Conservation (phyloP, 1,284 basidiomycete genomes). For the Erythrobasidium hasegawianum region DNA sequence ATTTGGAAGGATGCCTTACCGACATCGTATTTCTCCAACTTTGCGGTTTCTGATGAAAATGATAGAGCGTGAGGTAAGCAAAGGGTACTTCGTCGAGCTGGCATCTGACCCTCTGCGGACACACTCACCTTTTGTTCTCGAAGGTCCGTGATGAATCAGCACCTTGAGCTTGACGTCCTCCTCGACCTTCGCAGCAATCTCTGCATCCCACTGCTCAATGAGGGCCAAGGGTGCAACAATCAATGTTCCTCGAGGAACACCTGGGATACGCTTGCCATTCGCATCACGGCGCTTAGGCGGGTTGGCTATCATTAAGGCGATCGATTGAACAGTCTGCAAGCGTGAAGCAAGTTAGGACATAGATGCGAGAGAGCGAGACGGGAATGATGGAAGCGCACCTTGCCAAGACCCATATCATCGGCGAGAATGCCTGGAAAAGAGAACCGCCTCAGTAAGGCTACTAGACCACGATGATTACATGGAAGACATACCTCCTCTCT, state of each 20-base stretch:
- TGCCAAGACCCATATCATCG: conserved; percentile 46
- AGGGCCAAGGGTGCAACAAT: conserved; percentile 58
- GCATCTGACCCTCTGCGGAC: too few relatives aligned
- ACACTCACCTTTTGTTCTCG: conserved; percentile 61
- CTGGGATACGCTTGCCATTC: background rate
- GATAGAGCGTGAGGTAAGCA: background rate
- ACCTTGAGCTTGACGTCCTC: conserved; percentile 64
- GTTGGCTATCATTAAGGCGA: conserved; percentile 41
- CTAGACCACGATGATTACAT: background rate
- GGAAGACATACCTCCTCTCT: conserved; percentile 38
- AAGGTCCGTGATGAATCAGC: conserved; percentile 74
- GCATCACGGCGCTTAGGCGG: conserved; percentile 16
- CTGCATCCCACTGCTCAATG: conserved; percentile 85
- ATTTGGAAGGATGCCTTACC: conserved; percentile 47
- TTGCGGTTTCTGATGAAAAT: conserved; percentile 56
- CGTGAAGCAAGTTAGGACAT: background rate
- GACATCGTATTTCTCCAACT: conserved; percentile 58
- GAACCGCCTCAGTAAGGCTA: background rate
- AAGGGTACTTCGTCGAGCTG: too few relatives aligned
- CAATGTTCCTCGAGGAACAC: conserved; percentile 13
- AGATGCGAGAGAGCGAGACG: background rate
- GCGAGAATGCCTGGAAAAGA: conserved; percentile 36
- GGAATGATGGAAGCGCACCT: conserved; percentile 34
- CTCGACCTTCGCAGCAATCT: conserved; percentile 67
- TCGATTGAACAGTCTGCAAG: conserved; percentile 30